Evolutionary conservation across 179 eudicot genomes (phyloP), one percentile per base, ranked within the genome.

Genomic region (Silene coronaria): DNA sequence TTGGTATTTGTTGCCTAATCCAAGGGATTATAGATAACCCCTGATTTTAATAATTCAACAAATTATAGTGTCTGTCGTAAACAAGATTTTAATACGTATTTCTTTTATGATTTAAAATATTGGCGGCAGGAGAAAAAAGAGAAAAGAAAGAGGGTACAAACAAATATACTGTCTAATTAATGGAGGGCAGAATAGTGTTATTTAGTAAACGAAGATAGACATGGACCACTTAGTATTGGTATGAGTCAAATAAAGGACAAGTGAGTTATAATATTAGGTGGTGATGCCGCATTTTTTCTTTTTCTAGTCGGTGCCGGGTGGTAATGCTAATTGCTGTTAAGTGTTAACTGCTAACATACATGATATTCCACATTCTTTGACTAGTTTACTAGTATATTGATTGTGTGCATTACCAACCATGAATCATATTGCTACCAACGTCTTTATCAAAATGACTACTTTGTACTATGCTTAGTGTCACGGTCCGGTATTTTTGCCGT

Each of bases 241-340:
- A 17, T 51, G 27, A 70, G 46, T 58, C 21, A 19, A 67, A 67
- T 67, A 46, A 77, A 71, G 62, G 11, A 22, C 27, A 3, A 27
- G 58, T 67, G 70, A 8, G 6, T 55, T 57, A 42, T 42, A 42
- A 0, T 42, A 42, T 42, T 42, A 42, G 48, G 48, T 42, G 48
- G 48, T 27, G 34, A 23, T 19, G 66, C 59, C 8, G 28, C 58
- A 45, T 68, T 24, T 68, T 24, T 59, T 11, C 13, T 70, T 28
- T 2, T 5, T 6, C 51, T 24, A 67, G 77, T 78, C 81, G 81
- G 81, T 73, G 81, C 76, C 66, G 66, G 21, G 24, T 26, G 30
- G 24, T 53, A n/a, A n/a, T 36, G 38, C 38, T 34, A 9, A 34
- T 34, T 66, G 68, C 68, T 57, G 2, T 21, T 73, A 61, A 64